Conservation (phyloP, 208 protist genomes). For the Crithidia brevicula region DNA sequence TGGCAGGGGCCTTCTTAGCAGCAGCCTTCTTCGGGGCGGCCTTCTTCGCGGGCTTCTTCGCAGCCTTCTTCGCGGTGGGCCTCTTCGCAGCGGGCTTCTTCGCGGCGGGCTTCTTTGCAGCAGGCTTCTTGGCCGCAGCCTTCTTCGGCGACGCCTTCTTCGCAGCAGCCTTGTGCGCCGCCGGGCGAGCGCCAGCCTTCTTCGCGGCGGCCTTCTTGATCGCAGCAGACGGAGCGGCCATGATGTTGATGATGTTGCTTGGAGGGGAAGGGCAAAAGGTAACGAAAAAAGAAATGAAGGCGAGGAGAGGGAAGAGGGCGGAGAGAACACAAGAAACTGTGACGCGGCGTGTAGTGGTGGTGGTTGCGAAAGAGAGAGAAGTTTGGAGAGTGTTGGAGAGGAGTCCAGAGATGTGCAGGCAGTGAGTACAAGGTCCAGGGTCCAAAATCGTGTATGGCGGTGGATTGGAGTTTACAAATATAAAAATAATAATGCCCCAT, state of each 20-base stretch:
- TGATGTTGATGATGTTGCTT: no score
- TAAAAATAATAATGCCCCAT: no score
- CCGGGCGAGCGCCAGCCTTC: conserved; percentile 25
- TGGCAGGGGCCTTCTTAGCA: conserved; percentile 26
- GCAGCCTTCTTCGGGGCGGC: conserved; percentile 20
- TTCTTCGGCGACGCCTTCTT: conserved; percentile 25
- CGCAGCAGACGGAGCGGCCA: conserved; percentile 24
- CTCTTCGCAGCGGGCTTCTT: conserved; percentile 27
- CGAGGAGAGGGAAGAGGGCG: neutral
- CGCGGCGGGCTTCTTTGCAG: conserved; percentile 22
- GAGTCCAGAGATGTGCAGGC: no score
- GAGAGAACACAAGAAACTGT: neutral
- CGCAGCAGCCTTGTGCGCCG: conserved; percentile 29
- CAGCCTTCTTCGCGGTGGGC: conserved; percentile 22
- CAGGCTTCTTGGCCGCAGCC: conserved; percentile 34
- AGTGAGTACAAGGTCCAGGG: no score
- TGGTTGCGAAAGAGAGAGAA: neutral
- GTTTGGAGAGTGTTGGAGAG: neutral
- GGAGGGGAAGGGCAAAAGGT: neutral
- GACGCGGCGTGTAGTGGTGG: neutral
- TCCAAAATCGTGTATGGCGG: no score
- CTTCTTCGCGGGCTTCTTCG: conserved; percentile 9
- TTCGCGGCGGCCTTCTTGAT: conserved; percentile 32
- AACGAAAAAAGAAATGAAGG: neutral
- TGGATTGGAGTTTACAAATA: no score